Evolutionary conservation across 352 stramenopile species (phyloP).

Genomic region (Plasmopara viticola): DNA sequence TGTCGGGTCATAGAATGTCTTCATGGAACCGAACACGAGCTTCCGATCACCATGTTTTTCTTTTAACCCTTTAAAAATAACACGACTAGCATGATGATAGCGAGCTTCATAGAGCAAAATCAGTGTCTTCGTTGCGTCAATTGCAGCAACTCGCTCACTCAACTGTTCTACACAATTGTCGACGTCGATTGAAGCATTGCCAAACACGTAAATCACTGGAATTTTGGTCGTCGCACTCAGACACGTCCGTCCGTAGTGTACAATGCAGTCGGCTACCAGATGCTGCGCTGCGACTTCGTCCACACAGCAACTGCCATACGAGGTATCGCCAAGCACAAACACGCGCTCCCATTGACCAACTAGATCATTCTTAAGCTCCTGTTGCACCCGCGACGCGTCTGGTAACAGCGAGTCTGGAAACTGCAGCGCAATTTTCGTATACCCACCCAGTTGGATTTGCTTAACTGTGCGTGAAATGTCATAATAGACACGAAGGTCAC

Average conservation of each 20-base stretch:
- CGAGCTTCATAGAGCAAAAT: conserved; percentile 89
- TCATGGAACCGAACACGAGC: conserved; percentile 57
- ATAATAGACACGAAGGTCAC: conserved; percentile 51
- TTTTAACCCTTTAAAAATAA: conserved; percentile 42
- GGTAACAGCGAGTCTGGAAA: conserved; percentile 92
- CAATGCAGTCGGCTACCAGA: conserved; percentile 88
- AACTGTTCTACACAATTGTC: conserved; percentile 44
- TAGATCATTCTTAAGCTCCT: conserved; percentile 50
- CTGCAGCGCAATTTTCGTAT: conserved; percentile 87
- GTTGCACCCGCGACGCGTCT: conserved; percentile 85
- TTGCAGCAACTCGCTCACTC: conserved; percentile 16
- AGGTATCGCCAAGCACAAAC: conserved; percentile 95
- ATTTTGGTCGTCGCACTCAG: conserved; percentile 76
- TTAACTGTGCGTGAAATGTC: conserved; percentile 51
- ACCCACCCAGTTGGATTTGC: conserved; percentile 57
- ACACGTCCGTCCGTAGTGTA: conserved; percentile 94
- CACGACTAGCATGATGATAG: conserved; percentile 78
- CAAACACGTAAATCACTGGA: conserved; percentile 90
- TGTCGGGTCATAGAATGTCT: conserved; percentile 57
- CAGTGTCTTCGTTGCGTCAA: conserved; percentile 45
- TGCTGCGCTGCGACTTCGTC: conserved; percentile 94
- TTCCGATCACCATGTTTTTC: conserved; percentile 30
- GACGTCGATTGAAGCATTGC: conserved; percentile 65
- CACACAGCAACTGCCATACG: conserved; percentile 93
- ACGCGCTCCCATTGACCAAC: conserved; percentile 57